phyloP scores from a whole-genome alignment of 129 eudicot genomes.

The Arctium minus region DNA sequence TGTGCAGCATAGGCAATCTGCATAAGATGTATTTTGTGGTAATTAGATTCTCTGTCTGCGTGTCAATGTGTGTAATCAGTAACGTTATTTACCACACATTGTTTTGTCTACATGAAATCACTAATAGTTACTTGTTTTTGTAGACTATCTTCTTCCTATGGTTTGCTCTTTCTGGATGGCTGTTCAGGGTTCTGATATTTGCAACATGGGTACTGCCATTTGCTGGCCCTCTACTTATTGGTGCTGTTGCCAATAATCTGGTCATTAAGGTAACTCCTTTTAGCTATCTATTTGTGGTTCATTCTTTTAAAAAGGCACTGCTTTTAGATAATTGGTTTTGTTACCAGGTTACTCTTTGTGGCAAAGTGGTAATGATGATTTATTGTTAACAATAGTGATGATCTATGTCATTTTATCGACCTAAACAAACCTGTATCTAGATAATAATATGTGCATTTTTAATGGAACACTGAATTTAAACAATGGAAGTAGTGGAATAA shows the following conservation, averaged over 20 bases:
- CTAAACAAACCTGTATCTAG: neutral
- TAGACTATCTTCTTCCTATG: conserved; percentile 85
- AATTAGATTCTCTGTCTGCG: no score
- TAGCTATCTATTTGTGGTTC: neutral
- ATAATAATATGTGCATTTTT: neutral
- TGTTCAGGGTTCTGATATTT: conserved; percentile 62
- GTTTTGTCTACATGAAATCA: neutral
- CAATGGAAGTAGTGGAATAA: neutral
- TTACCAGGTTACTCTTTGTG: neutral
- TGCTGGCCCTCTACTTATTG: conserved; percentile 78
- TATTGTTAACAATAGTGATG: neutral
- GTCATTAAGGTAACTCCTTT: conserved; percentile 58
- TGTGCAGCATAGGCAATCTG: neutral
- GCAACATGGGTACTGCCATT: conserved; percentile 82
- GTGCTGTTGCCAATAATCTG: conserved; percentile 73
- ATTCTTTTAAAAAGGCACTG: neutral
- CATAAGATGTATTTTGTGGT: neutral
- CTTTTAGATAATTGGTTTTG: neutral
- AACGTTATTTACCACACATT: neutral
- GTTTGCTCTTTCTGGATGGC: conserved; percentile 97
- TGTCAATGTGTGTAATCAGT: neutral
- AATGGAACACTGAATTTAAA: neutral
- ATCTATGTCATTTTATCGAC: neutral
- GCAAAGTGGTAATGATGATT: neutral
- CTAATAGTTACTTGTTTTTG: conserved; percentile 10